Evolutionary conservation across 2,329 filamentous ascomycete genomes (phyloP).

Genomic region (Celoporthe dispersa): DNA sequence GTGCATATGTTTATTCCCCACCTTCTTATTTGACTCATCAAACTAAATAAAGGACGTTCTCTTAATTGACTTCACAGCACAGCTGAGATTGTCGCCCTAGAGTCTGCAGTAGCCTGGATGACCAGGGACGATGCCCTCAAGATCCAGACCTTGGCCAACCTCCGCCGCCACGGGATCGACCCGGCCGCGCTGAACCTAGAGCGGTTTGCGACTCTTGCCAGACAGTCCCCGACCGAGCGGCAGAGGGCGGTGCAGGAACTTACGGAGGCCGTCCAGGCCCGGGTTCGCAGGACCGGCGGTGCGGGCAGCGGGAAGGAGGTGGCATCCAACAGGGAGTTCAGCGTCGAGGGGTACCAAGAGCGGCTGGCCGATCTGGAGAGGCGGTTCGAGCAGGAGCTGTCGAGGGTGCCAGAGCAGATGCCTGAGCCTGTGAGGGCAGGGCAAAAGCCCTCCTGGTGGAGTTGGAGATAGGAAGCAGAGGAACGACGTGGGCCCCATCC

Average conservation of each 20-base stretch:
- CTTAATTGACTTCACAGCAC: constrained; percentile 16
- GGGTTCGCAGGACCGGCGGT: neutral
- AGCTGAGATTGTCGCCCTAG: constrained; percentile 42
- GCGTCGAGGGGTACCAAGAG: constrained; percentile 1
- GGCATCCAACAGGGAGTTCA: neutral
- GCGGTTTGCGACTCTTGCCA: neutral
- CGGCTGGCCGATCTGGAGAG: constrained; percentile 9
- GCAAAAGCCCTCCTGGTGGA: constrained; percentile 5
- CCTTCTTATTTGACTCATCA: neutral
- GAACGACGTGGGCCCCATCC: neutral
- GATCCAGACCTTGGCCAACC: neutral
- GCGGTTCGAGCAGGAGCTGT: constrained; percentile 6
- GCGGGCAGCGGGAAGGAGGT: neutral
- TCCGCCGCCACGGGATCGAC: constrained; percentile 5
- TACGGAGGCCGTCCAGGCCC: neutral
- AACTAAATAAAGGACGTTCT: neutral
- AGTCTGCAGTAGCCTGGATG: constrained; percentile 40
- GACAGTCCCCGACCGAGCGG: constrained; percentile 1
- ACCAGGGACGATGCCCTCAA: constrained; percentile 9
- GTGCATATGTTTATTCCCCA: constrained; percentile 29
- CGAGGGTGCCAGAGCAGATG: neutral
- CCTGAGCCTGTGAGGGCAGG: neutral
- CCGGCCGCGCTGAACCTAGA: constrained; percentile 5
- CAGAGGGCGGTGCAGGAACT: neutral
- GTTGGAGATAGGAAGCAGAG: neutral